A percentile compares a stretch with the other conserved stretches of the same genome.
Evolutionary conservation across 2,329 filamentous ascomycete genomes (phyloP).

Genomic region (Cladosporium sphaerospermum): DNA sequence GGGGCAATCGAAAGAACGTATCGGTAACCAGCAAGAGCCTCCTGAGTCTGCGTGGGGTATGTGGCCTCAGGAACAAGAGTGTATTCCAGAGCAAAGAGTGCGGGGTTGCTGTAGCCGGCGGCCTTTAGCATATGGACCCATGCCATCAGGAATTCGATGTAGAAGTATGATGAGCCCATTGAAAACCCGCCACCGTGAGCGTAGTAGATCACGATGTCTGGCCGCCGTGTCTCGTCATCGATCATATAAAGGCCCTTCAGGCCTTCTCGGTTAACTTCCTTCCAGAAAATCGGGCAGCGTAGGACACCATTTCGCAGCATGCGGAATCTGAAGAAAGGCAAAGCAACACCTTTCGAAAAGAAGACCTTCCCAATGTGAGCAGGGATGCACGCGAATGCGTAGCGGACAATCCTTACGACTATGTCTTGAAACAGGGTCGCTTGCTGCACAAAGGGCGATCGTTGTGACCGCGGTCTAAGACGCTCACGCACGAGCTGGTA

Average conservation of each 20-base stretch:
- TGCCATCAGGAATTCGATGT: slow-evolving; percentile 72
- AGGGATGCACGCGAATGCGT: slow-evolving; percentile 67
- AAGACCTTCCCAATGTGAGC: slow-evolving; percentile 66
- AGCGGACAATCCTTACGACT: slow-evolving; percentile 70
- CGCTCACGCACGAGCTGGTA: slow-evolving; percentile 53
- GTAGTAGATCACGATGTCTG: slow-evolving; percentile 78
- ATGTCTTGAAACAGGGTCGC: slow-evolving; percentile 72
- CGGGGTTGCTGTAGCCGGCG: slow-evolving; percentile 65
- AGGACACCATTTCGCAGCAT: slow-evolving; percentile 67
- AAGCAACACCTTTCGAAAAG: slow-evolving; percentile 65
- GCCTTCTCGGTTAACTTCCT: slow-evolving; percentile 45
- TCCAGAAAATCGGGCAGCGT: slow-evolving; percentile 58
- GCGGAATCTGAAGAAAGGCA: slow-evolving; percentile 69
- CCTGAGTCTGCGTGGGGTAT: slow-evolving; percentile 67
- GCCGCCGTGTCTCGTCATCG: slow-evolving; percentile 51
- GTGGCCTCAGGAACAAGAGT: slow-evolving; percentile 67
- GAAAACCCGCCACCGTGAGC: slow-evolving; percentile 77
- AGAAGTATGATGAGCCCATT: slow-evolving; percentile 78
- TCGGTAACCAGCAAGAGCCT: slow-evolving; percentile 64
- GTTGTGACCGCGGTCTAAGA: slow-evolving; percentile 39
- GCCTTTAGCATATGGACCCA: slow-evolving; percentile 60
- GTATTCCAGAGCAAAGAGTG: slow-evolving; percentile 74
- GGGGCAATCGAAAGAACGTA: slow-evolving; percentile 56
- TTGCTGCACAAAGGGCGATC: slow-evolving; percentile 57
- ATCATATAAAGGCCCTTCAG: slow-evolving; percentile 63